Evolutionary conservation across 2,329 filamentous ascomycete species (phyloP), one percentile per base, ranked within the genome.

Genomic region (Exophiala sp.): DNA sequence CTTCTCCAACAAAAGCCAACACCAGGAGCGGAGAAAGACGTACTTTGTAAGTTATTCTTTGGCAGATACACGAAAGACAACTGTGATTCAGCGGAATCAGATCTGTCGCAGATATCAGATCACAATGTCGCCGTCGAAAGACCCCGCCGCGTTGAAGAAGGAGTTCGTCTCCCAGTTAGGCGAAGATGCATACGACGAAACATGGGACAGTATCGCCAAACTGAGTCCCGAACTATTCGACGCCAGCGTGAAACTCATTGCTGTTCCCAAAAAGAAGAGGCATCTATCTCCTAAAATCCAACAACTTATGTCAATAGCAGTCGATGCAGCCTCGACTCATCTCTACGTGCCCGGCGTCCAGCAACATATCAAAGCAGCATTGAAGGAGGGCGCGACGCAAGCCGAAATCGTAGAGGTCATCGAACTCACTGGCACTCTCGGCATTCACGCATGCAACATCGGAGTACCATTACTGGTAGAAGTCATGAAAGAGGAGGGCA

Each of bases 371-470:
- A 53, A 65, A n/a, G 65, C 66, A 0, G 75, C 76, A 0, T 55
- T 74, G 3, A 56, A 62, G 1, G 65, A 67, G 14, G 75, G 75
- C 2, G 75, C 75, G 1, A 70, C 66, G 0, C 62, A 65, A 9
- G 63, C 65, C 2, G 75, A 78, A 59, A 68, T 78, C n/a, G 64
- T 78, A 33, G 76, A 78, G 59, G 69, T 72, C 1, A 67, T 78
- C 2, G 74, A 73, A 53, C 56, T 78, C 14, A 71, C 72, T 1
- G 68, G 65, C 47, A 75, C 73, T 1, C 60, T 78, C 5, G 75
- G 76, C 0, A 76, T 78, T 9, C 75, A 78, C 53, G 72, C 75
- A 1, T 74, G 71, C 53, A 77, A 74, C 41, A 72, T 76, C 12
- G 75, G 75, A 0, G 71, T 77, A 0, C 75, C 75, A 0, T 59